Evolutionary conservation across 148 eudicot species (phyloP), one percentile per base, ranked within the genome.

Genomic region (Pharnaceum exiguum): DNA sequence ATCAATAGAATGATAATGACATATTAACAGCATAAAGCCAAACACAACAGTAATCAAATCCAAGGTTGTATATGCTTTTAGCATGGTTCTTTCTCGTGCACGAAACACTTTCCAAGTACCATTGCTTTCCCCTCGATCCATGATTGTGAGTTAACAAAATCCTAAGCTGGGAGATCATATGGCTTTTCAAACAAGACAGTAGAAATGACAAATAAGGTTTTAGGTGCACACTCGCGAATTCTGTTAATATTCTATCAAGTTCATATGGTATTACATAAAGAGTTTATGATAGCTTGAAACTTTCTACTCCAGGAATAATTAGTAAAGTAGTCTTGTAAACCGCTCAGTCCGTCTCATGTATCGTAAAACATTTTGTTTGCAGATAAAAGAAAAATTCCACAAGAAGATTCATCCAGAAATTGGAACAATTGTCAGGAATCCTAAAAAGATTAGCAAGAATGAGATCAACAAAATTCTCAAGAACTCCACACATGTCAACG

Each of bases 341-440:
- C 10, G 17, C 47, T 16, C n/a, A n/a, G n/a, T n/a, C n/a, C n/a
- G n/a, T n/a, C n/a, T n/a, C n/a, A n/a, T 10, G 37, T 30, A 13
- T 46, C 10, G 37, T 23, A 29, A 15, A 46, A 55, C 22, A 21
- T 21, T 23, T 43, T 7, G 16, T 23, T 43, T 30, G 50, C 71
- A 75, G 79, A 75, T 70, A 57, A 68, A 60, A 60, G 30, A 51
- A 33, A 50, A 74, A 60, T 72, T 86, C 53, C 62, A 66, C 60
- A 72, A 44, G 60, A 80, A 79, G 53, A 62, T 83, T 45, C 72
- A 83, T 70, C 87, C 82, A 36, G 80, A 81, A 65, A 62, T 51
- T 40, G 44, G 54, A 59, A 39, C 51, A 52, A 33, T 30, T 50
- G 36, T 46, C 46, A 59, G 76, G 62, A 68, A 75, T 31, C 32